These are phyloP conservation scores for Coemansia sp. DNA, from an alignment of 192 early-diverging fungal genomes.

Conservation along the genomic window DNA sequence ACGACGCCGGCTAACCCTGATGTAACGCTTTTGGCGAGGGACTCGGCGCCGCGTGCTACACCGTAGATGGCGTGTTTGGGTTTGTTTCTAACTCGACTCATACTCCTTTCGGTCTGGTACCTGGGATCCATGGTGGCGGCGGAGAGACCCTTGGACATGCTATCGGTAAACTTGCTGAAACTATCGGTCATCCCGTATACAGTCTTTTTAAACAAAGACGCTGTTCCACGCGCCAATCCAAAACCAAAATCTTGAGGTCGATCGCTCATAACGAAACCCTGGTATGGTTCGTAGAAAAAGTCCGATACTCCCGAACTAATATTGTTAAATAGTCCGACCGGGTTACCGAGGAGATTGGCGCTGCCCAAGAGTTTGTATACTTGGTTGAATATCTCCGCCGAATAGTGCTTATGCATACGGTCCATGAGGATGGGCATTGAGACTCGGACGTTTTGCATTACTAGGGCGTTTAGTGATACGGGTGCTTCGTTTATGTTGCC, in stretches of 20 bases:
- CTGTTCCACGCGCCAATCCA: conserved; percentile 83
- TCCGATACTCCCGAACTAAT: conserved; percentile 93
- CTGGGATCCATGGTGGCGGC: conserved; percentile 92
- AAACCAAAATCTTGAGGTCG: conserved; percentile 93
- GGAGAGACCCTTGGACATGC: conserved; percentile 94
- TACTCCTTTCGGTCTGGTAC: conserved; percentile 83
- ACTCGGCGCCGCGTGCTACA: conserved; percentile 84
- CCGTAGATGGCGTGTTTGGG: conserved; percentile 91
- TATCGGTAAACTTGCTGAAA: conserved; percentile 94
- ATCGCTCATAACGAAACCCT: conserved; percentile 94
- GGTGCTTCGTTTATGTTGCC: conserved; percentile 97
- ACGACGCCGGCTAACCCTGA: conserved; percentile 92
- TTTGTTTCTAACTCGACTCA: conserved; percentile 79
- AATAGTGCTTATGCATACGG: conserved; percentile 84
- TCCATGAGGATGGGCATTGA: conserved; percentile 74
- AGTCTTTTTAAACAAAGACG: conserved; percentile 83
- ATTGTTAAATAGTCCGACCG: conserved; percentile 95
- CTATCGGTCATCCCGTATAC: conserved; percentile 96
- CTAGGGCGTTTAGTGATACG: conserved; percentile 84
- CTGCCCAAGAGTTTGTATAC: conserved; percentile 88
- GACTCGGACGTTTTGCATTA: conserved; percentile 87
- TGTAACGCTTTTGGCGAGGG: conserved; percentile 77
- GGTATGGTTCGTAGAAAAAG: conserved; percentile 97
- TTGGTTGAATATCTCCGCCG: conserved; percentile 87
- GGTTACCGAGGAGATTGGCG: conserved; percentile 97